Percentiles rank a stretch among this genome's conserved stretches.
Conservation (phyloP, 192 early-diverging fungal genomes). For the Phycomyces nitens region DNA sequence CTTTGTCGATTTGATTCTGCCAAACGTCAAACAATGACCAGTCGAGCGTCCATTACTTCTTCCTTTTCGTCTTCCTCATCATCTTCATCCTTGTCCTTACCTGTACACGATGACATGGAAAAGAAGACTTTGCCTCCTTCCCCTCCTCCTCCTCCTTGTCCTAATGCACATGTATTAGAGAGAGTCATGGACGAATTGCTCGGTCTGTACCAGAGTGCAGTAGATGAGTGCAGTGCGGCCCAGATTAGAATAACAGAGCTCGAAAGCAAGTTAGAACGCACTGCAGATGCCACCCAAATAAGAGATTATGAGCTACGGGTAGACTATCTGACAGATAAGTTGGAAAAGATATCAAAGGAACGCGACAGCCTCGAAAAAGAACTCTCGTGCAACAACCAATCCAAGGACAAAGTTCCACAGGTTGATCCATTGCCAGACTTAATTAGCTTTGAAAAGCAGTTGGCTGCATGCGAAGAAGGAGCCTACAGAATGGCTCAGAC, state of each 20-base stretch:
- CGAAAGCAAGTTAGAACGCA: background rate
- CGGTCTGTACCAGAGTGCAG: background rate
- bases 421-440: background rate
- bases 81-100: background rate
- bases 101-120: background rate
- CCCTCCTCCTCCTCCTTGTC: background rate
- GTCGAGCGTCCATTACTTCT: background rate
- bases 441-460: background rate
- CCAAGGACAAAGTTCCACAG: background rate
- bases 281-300: background rate
- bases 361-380: background rate
- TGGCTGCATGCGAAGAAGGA: background rate
- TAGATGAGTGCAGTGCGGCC: background rate
- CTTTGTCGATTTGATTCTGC: background rate
- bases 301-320: background rate
- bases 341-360: background rate
- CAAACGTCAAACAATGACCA: constrained; percentile 1
- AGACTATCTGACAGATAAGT: background rate
- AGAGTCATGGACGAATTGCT: background rate
- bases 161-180: background rate
- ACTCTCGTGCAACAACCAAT: background rate
- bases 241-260: background rate
- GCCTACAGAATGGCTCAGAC: background rate
- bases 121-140: background rate
- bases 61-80: background rate